These are phyloP conservation scores for Verticillium alfalfae DNA, from an alignment of 2,329 filamentous ascomycete species.

Conservation along the genomic window DNA sequence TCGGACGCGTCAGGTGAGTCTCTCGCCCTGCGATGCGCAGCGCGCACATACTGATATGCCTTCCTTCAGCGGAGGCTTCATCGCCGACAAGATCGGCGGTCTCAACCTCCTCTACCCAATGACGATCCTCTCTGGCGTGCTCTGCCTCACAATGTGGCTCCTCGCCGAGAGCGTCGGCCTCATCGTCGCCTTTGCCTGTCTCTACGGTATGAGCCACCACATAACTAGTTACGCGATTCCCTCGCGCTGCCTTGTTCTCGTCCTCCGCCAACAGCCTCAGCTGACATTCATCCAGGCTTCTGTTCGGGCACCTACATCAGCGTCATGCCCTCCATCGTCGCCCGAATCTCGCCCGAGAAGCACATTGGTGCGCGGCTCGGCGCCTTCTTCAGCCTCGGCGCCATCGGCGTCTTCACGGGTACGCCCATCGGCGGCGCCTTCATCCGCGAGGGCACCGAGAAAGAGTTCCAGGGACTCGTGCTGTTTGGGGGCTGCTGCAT, in stretches of 20 bases:
- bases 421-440: conserved; percentile 6
- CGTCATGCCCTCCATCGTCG: conserved; percentile 3
- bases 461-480: conserved; percentile 1
- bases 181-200: conserved; percentile 4
- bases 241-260: too few species aligned
- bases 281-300: neutral
- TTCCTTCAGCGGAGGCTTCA: conserved; percentile 1
- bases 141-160: conserved; percentile 6
- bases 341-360: conserved; percentile 1
- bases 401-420: conserved; percentile 5
- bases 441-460: conserved; percentile 1
- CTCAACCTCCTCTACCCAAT: conserved; percentile 10
- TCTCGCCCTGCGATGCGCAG: too few species aligned
- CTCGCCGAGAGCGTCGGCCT: conserved; percentile 1
- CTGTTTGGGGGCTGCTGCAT: conserved; percentile 1
- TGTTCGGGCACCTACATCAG: conserved; percentile 6
- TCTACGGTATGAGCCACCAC: conserved; percentile 1
- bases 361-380: conserved; percentile 4
- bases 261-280: neutral
- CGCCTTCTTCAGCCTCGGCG: conserved; percentile 3
- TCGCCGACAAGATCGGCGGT: conserved; percentile 7
- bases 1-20: conserved; percentile 31
- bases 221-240: too few species aligned
- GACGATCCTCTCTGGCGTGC: conserved; percentile 5
- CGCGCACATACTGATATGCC: neutral